Conservation (phyloP, 768 basidiomycete species). For the Chalciporus chontae region DNA sequence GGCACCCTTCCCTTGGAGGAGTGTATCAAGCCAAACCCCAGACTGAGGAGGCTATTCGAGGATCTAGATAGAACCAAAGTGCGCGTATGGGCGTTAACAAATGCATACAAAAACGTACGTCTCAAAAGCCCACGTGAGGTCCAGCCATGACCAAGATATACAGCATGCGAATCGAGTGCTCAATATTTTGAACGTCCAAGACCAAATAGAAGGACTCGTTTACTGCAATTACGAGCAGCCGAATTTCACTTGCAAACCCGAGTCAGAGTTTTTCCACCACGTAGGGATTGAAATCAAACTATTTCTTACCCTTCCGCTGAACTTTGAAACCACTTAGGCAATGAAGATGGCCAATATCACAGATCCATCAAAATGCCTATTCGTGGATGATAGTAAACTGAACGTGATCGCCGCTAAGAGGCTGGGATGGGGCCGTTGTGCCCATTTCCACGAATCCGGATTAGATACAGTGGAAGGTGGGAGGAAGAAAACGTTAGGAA, state of each 20-base stretch:
- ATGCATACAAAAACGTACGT: constrained; percentile 70
- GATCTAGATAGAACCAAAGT: constrained; percentile 77
- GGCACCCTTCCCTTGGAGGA: constrained; percentile 79
- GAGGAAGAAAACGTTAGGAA: constrained; percentile 42
- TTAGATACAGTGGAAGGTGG: constrained; percentile 63
- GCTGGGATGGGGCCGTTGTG: constrained; percentile 70
- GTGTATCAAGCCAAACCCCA: constrained; percentile 65
- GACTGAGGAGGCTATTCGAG: constrained; percentile 61
- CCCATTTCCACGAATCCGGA: constrained; percentile 73
- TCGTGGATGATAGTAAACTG: constrained; percentile 71
- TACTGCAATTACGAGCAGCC: constrained; percentile 72
- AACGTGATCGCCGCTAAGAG: constrained; percentile 67
- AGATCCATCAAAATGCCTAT: constrained; percentile 71
- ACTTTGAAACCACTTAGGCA: constrained; percentile 42
- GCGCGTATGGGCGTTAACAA: constrained; percentile 84
- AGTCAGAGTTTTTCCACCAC: constrained; percentile 62
- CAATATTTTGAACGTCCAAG: constrained; percentile 64
- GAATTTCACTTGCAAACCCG: constrained; percentile 79
- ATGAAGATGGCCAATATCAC: constrained; percentile 55
- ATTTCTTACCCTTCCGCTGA: neutral
- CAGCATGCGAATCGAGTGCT: constrained; percentile 84
- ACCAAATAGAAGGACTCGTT: constrained; percentile 70
- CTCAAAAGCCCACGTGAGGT: constrained; percentile 13
- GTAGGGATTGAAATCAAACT: constrained; percentile 32
- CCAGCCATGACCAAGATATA: constrained; percentile 3